Evolutionary conservation across 176 grass and related monocot genomes (phyloP).

Genomic region (Eleusine indica): DNA sequence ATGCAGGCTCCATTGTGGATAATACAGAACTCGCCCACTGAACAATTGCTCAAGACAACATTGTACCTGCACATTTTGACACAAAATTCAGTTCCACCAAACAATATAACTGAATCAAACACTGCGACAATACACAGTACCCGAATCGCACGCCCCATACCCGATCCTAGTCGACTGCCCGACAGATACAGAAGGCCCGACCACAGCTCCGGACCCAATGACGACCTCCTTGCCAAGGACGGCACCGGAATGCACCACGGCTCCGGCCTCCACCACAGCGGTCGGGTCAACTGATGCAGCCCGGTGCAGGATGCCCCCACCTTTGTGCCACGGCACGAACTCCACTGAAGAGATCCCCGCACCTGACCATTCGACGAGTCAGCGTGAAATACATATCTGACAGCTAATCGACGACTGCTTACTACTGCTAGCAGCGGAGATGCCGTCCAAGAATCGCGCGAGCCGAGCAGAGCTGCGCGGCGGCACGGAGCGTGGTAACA

Average conservation of each 20-base stretch:
- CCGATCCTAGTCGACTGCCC: constrained; percentile 72
- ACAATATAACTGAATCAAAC: background rate
- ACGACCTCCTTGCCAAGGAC: constrained; percentile 58
- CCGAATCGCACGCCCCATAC: constrained; percentile 36
- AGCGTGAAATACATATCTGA: background rate
- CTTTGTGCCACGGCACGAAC: constrained; percentile 60
- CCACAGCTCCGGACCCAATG: constrained; percentile 66
- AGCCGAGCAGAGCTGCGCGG: background rate
- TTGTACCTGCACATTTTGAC: constrained; percentile 63
- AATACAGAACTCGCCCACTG: constrained; percentile 62
- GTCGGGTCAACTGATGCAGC: constrained; percentile 46
- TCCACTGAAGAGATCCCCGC: background rate
- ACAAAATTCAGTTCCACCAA: background rate
- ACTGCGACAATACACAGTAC: background rate
- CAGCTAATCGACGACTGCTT: background rate
- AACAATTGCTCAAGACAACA: constrained; percentile 78
- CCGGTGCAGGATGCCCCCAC: constrained; percentile 54
- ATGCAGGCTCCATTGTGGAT: constrained; percentile 82
- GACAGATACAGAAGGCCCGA: constrained; percentile 69
- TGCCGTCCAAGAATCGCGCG: background rate
- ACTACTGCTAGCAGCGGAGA: constrained; percentile 12
- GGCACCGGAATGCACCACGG: constrained; percentile 57
- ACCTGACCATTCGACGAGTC: constrained; percentile 17
- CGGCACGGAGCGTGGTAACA: background rate
- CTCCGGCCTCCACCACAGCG: constrained; percentile 47